phyloP scores from a whole-genome alignment of 108 stramenopile species.

The Nitzschia putrida region DNA sequence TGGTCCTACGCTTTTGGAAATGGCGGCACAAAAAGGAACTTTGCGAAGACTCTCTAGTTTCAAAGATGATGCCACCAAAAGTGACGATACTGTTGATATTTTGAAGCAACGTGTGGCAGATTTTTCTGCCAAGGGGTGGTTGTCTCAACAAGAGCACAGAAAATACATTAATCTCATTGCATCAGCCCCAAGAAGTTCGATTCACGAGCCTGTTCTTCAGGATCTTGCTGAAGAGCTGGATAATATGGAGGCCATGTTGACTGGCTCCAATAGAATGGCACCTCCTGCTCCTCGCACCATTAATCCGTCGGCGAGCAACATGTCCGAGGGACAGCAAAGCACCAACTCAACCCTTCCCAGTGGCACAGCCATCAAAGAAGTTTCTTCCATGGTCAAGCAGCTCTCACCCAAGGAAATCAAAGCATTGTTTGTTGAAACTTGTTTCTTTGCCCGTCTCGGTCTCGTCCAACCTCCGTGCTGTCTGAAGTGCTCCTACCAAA shows the following conservation, averaged over 20 bases:
- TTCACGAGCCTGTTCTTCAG: slow-evolving; percentile 9
- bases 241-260: slow-evolving; percentile 27
- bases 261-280: slow-evolving; percentile 4
- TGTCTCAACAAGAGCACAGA: slow-evolving; percentile 30
- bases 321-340: background rate
- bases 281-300: background rate
- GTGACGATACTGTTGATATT: background rate
- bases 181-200: background rate
- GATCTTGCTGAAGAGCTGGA: slow-evolving; percentile 29
- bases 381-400: background rate
- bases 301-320: background rate
- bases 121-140: slow-evolving; percentile 28
- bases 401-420: slow-evolving; percentile 34
- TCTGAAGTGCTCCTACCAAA: slow-evolving; percentile 61
- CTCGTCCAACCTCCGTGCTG: slow-evolving; percentile 79
- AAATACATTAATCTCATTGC: slow-evolving; percentile 29
- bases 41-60: slow-evolving; percentile 6
- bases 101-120: slow-evolving; percentile 23
- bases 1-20: too few species aligned
- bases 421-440: slow-evolving; percentile 61
- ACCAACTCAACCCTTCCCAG: background rate
- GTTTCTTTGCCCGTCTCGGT: slow-evolving; percentile 82
- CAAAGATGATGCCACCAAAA: background rate
- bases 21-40: background rate
- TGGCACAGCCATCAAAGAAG: background rate